Evolutionary conservation across 164 flowering plant genomes (phyloP), one percentile per base, ranked within the genome.

Genomic region (Magnolia officinalis): DNA sequence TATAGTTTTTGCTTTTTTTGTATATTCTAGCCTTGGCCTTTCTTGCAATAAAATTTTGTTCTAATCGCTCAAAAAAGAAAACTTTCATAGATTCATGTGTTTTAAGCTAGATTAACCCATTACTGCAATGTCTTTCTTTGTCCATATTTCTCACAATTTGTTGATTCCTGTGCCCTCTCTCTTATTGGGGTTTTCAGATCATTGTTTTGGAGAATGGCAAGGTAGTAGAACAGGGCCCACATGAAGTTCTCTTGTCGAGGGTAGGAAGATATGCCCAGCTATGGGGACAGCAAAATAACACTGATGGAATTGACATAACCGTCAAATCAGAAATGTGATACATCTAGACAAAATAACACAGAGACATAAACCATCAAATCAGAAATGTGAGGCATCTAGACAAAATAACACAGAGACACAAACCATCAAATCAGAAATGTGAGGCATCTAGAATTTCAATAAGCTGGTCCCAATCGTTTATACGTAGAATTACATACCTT

Each of bases 221-320:
- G 79, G 97, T 96, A 71, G 90, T 92, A 64, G 99, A 96, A 79
- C 97, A 92, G 67, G 99, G 99, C 8, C 84, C 94, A 0, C 99
- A 96, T 79, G 99, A 96, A 8, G 84, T 81, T 76, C 91, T 96
- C 24, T 78, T 96, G 82, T 82, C 89, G 19, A 90, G 80, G 52
- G 87, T 86, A 6, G 97, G 98, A 74, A 86, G 99, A 87, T 96
- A 96, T 80, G 90, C 99, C 19, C 98, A 96, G 80, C 92, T 96
- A 8, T 96, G 99, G 99, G 84, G 90, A 75, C 99, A 94, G 79
- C 99, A 96, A 78, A 96, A 91, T 72, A 93, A 82, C 66, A 67
- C 89, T 21, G 97, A 95, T 63, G 84, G 77, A 66, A 61, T 81
- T 77, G 94, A 90, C 80, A 61, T 88, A 31, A 82, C 88, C 51